phyloP scores from a whole-genome alignment of 768 basidiomycete genomes.

The Kwoniella sp. region DNA sequence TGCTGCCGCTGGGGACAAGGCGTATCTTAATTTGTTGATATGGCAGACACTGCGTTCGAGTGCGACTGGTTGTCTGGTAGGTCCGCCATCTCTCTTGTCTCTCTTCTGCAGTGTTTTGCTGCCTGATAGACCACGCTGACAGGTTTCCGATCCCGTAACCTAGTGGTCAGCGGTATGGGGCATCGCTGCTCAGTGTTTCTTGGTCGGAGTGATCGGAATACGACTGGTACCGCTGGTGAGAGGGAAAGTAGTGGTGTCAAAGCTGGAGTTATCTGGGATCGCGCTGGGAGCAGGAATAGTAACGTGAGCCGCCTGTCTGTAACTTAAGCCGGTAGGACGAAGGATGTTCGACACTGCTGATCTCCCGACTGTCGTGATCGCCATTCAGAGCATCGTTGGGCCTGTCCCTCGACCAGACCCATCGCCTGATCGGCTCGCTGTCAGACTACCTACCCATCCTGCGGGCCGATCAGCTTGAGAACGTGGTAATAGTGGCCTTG shows the following conservation, averaged over 20 bases:
- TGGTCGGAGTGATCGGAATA: not conserved
- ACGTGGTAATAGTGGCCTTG: not conserved
- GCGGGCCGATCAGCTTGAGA: not conserved
- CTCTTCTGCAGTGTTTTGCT: not conserved
- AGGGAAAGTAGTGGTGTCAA: not conserved
- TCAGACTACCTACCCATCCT: not conserved
- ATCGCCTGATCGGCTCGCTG: not conserved
- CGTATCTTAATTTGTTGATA: conserved; percentile 10
- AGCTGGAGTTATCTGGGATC: not conserved
- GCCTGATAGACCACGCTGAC: not conserved
- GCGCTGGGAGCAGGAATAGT: not conserved
- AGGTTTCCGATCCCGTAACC: not conserved
- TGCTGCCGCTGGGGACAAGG: conserved; percentile 11
- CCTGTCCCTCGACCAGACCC: conserved; percentile 4
- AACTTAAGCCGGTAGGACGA: too few species aligned
- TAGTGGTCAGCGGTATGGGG: conserved; percentile 15
- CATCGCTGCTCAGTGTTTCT: not conserved
- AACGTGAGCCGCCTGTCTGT: conserved; percentile 5
- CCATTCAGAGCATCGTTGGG: conserved; percentile 4
- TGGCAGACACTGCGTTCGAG: conserved; percentile 8
- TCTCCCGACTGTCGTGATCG: not conserved
- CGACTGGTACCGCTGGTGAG: not conserved
- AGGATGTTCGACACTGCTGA: too few species aligned
- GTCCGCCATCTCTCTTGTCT: not conserved
- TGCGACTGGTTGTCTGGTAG: not conserved